Conservation (phyloP, 192 early-diverging fungal genomes). For the Coemansia biformis region DNA sequence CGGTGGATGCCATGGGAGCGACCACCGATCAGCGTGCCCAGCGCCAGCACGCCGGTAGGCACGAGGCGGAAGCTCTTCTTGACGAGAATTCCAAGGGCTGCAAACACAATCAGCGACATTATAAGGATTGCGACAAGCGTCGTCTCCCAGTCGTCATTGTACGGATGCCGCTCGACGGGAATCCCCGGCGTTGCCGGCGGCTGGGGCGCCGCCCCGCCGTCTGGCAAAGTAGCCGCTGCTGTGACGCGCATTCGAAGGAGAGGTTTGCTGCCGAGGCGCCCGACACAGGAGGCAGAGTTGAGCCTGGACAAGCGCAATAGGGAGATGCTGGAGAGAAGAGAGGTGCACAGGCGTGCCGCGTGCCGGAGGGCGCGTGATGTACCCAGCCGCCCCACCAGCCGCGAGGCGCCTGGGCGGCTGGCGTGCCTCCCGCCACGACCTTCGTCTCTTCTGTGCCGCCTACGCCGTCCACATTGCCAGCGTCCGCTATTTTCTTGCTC, state of each 20-base stretch:
- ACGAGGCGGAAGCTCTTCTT: constrained; percentile 44
- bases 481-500: too few relatives aligned
- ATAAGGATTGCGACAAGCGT: constrained; percentile 37
- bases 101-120: constrained; percentile 39
- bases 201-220: constrained; percentile 1
- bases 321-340: not conserved
- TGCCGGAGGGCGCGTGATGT: too few relatives aligned
- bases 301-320: too few relatives aligned
- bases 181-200: constrained; percentile 13
- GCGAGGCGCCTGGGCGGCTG: too few relatives aligned
- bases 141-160: constrained; percentile 47
- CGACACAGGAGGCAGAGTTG: too few relatives aligned
- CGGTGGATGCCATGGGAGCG: constrained; percentile 15
- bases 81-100: constrained; percentile 26
- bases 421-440: too few relatives aligned
- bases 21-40: constrained; percentile 26
- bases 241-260: too few relatives aligned
- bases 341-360: not conserved
- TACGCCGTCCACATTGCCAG: too few relatives aligned
- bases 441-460: too few relatives aligned
- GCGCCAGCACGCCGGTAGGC: constrained; percentile 43
- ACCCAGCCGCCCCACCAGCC: too few relatives aligned
- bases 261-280: too few relatives aligned
- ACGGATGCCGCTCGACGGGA: constrained; percentile 39
- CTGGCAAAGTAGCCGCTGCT: too few relatives aligned